Conservation (phyloP, 2,329 filamentous ascomycete genomes). For the Colletotrichum sp. region DNA sequence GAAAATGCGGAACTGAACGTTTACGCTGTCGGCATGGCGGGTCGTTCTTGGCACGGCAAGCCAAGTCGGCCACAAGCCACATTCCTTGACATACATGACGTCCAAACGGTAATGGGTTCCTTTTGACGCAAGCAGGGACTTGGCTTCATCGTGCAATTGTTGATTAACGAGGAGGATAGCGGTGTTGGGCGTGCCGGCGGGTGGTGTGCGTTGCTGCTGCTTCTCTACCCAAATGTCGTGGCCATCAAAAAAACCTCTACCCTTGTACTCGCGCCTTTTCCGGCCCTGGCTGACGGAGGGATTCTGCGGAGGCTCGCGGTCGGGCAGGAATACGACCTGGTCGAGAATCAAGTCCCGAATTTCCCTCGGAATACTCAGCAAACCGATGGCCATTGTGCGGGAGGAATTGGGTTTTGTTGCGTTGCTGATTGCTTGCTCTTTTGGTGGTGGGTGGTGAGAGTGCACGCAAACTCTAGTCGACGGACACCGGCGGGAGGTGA, state of each 20-base stretch:
- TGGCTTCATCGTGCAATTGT: conserved; percentile 21
- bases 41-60: conserved; percentile 20
- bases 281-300: conserved; percentile 17
- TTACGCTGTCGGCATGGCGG: conserved; percentile 14
- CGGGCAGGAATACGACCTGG: conserved; percentile 16
- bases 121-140: conserved; percentile 10
- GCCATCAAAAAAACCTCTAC: conserved; percentile 18
- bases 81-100: conserved; percentile 24
- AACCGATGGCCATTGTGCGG: conserved; percentile 12
- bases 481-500: not conserved
- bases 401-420: not conserved
- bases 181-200: conserved; percentile 15
- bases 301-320: conserved; percentile 4
- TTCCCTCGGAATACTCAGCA: conserved; percentile 21
- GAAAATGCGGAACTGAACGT: conserved; percentile 23
- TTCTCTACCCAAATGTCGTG: conserved; percentile 23
- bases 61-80: conserved; percentile 25
- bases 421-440: not conserved
- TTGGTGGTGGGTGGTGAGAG: not conserved
- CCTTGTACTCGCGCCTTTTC: conserved; percentile 21
- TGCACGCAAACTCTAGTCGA: not conserved
- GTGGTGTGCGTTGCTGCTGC: not conserved
- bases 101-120: conserved; percentile 19
- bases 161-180: conserved; percentile 21
- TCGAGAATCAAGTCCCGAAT: conserved; percentile 22